Base-by-base conservation (phyloP, 2,329 filamentous ascomycete species). In the Paracorniculantispora psalliotae region DNA sequence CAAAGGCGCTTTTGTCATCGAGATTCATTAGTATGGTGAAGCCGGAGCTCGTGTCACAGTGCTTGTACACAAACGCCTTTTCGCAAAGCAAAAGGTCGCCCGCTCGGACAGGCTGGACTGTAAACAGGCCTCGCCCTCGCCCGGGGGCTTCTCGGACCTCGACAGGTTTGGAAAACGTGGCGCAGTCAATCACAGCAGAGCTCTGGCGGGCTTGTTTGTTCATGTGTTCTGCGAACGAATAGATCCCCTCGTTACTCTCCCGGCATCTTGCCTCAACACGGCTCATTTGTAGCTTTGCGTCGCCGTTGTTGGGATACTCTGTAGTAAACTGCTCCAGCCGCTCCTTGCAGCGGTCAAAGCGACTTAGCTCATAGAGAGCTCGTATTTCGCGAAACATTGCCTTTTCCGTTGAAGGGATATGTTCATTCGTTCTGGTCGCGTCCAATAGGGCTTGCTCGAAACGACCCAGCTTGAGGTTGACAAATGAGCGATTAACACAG, bases 51-150 rank as follows among this genome's bases (percentile, higher is more conserved):
- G 17, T 9, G 15, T 47, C 43, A 23, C 23, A 23, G 1, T 57
- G 17, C 21, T 61, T 69, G 64, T 81, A 73, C 0, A 67, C 67
- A 63, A 84, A 82, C 0, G 81, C 81, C 61, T 84, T 85, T 61
- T 85, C 82, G 49, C 80, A 84, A 1, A 85, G 63, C 0, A 85
- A 66, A 2, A 84, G 69, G 3, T 83, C 77, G 0, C 81, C 81
- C 0, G 77, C 74, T 39, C 72, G 70, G 2, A 85, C 77, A 0
- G 70, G 63, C 21, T 70, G 67, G 0, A 75, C 81, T 0, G 77
- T 79, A 63, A 84, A 85, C 0, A 84, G 67, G 0, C 82, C 82
- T 2, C 74, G 72, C 2, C 80, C 81, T 19, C 73, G 71, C 9
- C 68, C 74, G 1, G 67, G 65, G 1, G 77, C 76, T 7, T 66